phyloP scores from a whole-genome alignment of 176 grass and related monocot genomes.

The Aechmea fasciata region DNA sequence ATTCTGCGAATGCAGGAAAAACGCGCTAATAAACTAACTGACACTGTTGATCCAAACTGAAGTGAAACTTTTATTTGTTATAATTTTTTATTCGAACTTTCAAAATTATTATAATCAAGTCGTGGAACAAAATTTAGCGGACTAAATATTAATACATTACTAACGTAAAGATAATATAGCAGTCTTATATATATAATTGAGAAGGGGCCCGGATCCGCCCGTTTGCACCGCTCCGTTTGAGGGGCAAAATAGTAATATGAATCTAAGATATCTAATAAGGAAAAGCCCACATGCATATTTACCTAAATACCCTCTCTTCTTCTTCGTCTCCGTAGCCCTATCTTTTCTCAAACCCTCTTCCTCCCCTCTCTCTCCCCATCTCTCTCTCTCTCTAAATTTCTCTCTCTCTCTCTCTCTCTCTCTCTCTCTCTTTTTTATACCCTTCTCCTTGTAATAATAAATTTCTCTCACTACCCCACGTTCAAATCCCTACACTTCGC shows the following conservation, averaged over 20 bases:
- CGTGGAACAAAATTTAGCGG: no score
- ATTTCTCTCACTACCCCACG: slow-evolving; percentile 25
- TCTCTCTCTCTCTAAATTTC: slow-evolving; percentile 9
- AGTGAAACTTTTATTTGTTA: no score
- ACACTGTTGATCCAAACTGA: no score
- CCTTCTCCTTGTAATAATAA: slow-evolving; percentile 18
- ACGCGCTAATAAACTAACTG: no score
- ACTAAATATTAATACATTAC: no score
- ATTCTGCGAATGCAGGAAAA: no score
- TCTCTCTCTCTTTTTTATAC: slow-evolving; percentile 16
- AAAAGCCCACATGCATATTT: slow-evolving; percentile 7
- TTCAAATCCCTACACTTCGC: slow-evolving; percentile 40
- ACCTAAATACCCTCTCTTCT: slow-evolving; percentile 53
- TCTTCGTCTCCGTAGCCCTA: slow-evolving; percentile 8
- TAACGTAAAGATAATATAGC: no score
- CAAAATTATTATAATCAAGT: no score
- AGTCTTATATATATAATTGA: no score
- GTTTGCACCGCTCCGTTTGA: background rate
- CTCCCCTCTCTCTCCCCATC: slow-evolving; percentile 16
- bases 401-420: slow-evolving; percentile 9
- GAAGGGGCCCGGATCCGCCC: no score
- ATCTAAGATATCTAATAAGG: no score
- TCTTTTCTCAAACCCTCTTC: slow-evolving; percentile 8
- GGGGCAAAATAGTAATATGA: slow-evolving; percentile 49
- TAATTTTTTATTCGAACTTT: no score